phyloP scores from a whole-genome alignment of 148 eudicot genomes.

The Pharnaceum exiguum region DNA sequence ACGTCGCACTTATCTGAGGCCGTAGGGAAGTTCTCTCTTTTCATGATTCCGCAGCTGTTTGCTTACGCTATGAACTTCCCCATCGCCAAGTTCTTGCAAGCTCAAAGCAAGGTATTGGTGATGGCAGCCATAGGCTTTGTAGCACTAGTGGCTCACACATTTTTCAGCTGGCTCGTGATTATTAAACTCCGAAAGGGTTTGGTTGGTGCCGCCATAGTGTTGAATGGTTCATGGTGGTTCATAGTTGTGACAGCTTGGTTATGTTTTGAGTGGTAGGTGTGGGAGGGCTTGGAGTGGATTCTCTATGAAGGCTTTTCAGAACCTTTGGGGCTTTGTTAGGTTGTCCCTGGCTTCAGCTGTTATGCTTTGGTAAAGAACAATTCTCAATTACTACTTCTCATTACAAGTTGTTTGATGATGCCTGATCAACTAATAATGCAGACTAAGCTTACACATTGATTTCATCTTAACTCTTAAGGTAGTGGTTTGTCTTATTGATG shows the following conservation, averaged over 20 bases:
- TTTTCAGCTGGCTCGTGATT: slow-evolving; percentile 55
- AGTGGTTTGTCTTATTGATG: too few species aligned
- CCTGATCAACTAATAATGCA: too few species aligned
- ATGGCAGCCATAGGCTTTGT: slow-evolving; percentile 41
- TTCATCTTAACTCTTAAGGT: too few species aligned
- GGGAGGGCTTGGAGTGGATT: slow-evolving; percentile 56
- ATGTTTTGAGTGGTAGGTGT: slow-evolving; percentile 40
- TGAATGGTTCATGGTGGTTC: slow-evolving; percentile 59
- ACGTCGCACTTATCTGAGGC: slow-evolving; percentile 30
- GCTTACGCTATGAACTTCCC: slow-evolving; percentile 59
- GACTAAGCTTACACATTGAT: too few species aligned
- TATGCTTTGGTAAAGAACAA: slow-evolving; percentile 49
- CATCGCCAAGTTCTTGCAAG: slow-evolving; percentile 47
- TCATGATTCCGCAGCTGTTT: slow-evolving; percentile 62
- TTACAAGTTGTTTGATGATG: neutral
- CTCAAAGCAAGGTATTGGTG: slow-evolving; percentile 56
- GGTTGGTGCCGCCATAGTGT: slow-evolving; percentile 49
- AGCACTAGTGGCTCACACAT: slow-evolving; percentile 31
- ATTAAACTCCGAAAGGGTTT: slow-evolving; percentile 41
- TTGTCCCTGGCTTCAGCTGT: slow-evolving; percentile 58
- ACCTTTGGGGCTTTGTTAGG: slow-evolving; percentile 48
- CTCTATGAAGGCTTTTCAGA: slow-evolving; percentile 39
- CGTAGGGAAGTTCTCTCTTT: slow-evolving; percentile 33
- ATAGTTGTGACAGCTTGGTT: slow-evolving; percentile 51
- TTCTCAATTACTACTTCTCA: neutral